A percentile compares a stretch with the other conserved stretches of the same genome.
Evolutionary conservation across 192 early-diverging fungal species (phyloP).

Genomic region (Linnemannia exigua): DNA sequence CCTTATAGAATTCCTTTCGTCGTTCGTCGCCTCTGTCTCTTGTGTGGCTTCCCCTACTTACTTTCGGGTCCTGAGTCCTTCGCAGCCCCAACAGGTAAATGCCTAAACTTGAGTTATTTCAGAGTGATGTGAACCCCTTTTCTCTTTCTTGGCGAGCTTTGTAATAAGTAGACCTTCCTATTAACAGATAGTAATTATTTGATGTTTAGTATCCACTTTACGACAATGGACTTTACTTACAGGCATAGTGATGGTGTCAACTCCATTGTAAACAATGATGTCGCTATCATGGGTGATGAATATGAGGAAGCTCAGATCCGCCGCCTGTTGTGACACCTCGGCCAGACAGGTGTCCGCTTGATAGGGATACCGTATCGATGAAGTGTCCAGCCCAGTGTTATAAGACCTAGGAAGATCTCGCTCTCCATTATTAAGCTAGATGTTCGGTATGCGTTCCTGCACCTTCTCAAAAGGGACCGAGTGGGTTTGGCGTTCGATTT

Average conservation of each 20-base stretch:
- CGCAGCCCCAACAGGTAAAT: too few relatives aligned
- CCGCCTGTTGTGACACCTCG: not conserved
- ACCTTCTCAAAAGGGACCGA: not conserved
- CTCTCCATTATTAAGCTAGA: not conserved
- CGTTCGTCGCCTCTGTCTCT: too few relatives aligned
- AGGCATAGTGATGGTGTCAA: not conserved
- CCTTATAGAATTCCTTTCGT: too few relatives aligned
- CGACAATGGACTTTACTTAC: not conserved
- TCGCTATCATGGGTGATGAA: constrained; percentile 9
- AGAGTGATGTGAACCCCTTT: too few relatives aligned
- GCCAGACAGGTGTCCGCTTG: constrained; percentile 21
- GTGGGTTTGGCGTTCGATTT: not conserved
- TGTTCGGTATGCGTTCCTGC: constrained; percentile 1
- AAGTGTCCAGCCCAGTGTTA: not conserved
- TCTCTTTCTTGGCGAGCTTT: too few relatives aligned
- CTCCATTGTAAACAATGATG: constrained; percentile 1
- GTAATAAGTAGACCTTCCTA: too few relatives aligned
- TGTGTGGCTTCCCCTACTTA: too few relatives aligned
- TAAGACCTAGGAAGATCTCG: not conserved
- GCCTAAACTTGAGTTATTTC: too few relatives aligned
- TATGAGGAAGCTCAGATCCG: not conserved
- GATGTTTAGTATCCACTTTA: too few relatives aligned
- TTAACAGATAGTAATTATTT: too few relatives aligned
- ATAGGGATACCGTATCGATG: not conserved
- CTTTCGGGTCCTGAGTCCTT: too few relatives aligned